Evolutionary conservation across 495 filamentous ascomycete genomes (phyloP), one percentile per base, ranked within the genome.

Genomic region (Emericellopsis terricola): DNA sequence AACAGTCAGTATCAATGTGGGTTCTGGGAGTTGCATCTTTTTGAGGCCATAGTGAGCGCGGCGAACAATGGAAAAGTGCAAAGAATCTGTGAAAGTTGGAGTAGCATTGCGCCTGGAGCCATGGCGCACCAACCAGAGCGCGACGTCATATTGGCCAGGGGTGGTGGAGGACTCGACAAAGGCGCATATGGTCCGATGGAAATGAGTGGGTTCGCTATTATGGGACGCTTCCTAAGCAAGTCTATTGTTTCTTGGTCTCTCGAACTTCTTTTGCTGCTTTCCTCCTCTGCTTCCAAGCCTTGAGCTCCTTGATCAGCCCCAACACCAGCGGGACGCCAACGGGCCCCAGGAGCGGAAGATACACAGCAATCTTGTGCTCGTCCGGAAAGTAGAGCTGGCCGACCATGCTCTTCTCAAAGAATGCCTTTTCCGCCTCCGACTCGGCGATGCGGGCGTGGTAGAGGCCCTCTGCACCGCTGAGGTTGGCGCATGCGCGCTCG

Each of bases 401-500:
- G 28, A 97, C 89, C 89, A 97, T 97, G 47, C 79, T 91, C 54
- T 91, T 93, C 60, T 97, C 91, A 45, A 97, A 97, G 54, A 97
- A 97, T 3, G 85, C 89, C 33, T 77, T 76, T 55, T 97, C 91
- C 0, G 84, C 89, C 46, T 91, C 81, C 2, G 65, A 67, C 50
- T 93, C 85, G 4, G 91, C 91, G 11, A 86, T 73, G 6, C 78
- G 64, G 1, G 85, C 85, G 48, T 81, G 75, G 33, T 73, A 71
- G 21, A 97, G 60, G 2, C 65, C 65, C 14, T 66, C 59, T 3
- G 56, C 50, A 4, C 70, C 70, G 13, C 65, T 64, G 8, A 97
- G 63, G 35, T 71, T 71, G 13, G 71, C 64, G 48, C 91, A 96
- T 8, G 86, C 73, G 15, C 67, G 63, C 20, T 76, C 60, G 2